Conservation (phyloP, 2,329 filamentous ascomycete genomes). For the Trichoderma harzianum region DNA sequence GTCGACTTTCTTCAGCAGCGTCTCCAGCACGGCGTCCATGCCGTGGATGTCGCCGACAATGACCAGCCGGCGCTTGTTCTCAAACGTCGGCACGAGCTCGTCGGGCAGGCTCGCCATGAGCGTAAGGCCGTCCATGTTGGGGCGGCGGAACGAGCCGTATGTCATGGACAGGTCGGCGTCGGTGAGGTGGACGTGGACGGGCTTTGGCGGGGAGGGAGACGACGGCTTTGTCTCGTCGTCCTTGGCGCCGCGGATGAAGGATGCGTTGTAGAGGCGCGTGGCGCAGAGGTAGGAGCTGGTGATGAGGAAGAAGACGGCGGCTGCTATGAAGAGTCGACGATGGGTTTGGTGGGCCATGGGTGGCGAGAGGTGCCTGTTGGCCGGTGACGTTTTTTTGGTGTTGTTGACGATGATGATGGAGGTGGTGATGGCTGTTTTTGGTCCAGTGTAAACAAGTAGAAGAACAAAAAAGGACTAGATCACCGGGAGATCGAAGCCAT, state of each 20-base stretch:
- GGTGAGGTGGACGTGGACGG: constrained; percentile 21
- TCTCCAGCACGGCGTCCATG: constrained; percentile 64
- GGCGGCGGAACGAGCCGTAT: constrained; percentile 40
- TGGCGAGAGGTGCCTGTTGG: background rate
- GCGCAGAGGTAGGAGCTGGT: constrained; percentile 34
- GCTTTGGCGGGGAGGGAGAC: background rate
- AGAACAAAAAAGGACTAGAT: background rate
- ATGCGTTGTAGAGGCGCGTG: constrained; percentile 29
- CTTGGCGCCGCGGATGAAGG: constrained; percentile 8
- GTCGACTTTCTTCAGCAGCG: constrained; percentile 62
- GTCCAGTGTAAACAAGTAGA: background rate
- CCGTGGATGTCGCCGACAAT: constrained; percentile 93
- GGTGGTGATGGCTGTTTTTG: constrained; percentile 9
- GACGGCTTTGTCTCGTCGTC: background rate
- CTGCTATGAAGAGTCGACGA: constrained; percentile 31
- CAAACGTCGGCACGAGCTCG: constrained; percentile 31
- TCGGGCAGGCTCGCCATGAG: constrained; percentile 32
- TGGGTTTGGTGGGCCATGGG: constrained; percentile 26
- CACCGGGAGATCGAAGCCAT: background rate
- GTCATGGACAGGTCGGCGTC: constrained; percentile 38
- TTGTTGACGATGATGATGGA: background rate
- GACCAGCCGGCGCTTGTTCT: constrained; percentile 60
- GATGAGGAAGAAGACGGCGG: constrained; percentile 33
- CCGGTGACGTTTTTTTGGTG: background rate
- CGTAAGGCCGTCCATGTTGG: constrained; percentile 34